Conservation (phyloP, 2,329 filamentous ascomycete genomes). For the Myriosclerotinia duriaeana region DNA sequence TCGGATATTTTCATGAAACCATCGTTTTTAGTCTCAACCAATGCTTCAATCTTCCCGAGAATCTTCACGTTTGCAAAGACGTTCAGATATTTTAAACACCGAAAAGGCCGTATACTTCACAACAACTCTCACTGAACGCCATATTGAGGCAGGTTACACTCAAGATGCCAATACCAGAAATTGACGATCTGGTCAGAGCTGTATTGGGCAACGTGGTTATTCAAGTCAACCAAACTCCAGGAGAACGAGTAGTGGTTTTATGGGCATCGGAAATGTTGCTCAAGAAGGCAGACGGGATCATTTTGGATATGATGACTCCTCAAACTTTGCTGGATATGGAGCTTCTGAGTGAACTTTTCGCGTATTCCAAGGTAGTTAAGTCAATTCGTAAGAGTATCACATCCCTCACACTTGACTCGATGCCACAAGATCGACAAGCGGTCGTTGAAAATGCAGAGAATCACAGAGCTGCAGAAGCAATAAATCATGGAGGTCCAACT, state of each 20-base stretch:
- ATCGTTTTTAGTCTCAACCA: too few relatives aligned
- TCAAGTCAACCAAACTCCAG: not conserved
- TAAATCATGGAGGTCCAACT: not conserved
- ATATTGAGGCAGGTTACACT: not conserved
- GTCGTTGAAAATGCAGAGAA: not conserved
- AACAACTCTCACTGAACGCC: too few relatives aligned
- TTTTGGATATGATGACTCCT: not conserved
- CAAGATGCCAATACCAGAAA: not conserved
- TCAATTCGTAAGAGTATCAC: too few relatives aligned
- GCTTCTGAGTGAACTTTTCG: too few relatives aligned
- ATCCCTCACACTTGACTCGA: too few relatives aligned
- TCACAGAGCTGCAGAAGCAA: not conserved
- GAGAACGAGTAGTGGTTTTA: not conserved
- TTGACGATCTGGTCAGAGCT: too few relatives aligned
- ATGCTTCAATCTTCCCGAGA: too few relatives aligned
- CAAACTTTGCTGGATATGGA: not conserved
- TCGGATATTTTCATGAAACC: too few relatives aligned
- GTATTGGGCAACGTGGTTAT: not conserved
- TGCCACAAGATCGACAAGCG: too few relatives aligned
- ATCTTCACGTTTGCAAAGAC: too few relatives aligned
- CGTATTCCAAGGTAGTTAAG: too few relatives aligned
- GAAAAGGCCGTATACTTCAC: not conserved
- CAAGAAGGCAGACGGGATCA: not conserved
- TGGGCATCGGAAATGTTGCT: not conserved
- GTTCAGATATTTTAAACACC: too few relatives aligned